Percentiles rank a stretch among this genome's conserved stretches.
Evolutionary conservation across 1,139 yeast species (phyloP).

Genomic region (Sugiyamaella castrensis): DNA sequence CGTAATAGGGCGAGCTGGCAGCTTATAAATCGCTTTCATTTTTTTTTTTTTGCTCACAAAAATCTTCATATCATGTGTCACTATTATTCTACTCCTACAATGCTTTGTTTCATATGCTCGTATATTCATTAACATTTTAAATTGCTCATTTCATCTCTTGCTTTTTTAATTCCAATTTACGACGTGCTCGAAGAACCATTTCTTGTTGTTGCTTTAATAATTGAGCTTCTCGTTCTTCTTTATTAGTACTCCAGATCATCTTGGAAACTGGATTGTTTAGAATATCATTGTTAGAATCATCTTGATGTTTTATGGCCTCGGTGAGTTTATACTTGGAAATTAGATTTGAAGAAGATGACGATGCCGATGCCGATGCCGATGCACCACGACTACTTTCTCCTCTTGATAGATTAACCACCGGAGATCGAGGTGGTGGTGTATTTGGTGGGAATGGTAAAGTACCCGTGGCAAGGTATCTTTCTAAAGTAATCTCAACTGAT

Average conservation of each 20-base stretch:
- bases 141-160: slow-evolving; percentile 6
- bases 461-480: slow-evolving; percentile 62
- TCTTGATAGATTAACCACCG: slow-evolving; percentile 4
- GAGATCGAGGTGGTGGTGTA: not conserved
- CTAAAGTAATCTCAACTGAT: slow-evolving; percentile 76
- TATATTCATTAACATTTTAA: not conserved
- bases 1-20: too few relatives aligned
- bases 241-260: slow-evolving; percentile 40
- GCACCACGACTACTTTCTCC: not conserved
- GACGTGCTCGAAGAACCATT: slow-evolving; percentile 51
- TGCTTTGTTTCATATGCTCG: not conserved
- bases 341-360: slow-evolving; percentile 21
- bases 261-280: slow-evolving; percentile 18
- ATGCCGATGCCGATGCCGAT: slow-evolving; percentile 16
- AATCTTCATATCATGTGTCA: too few relatives aligned
- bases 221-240: slow-evolving; percentile 42
- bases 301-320: slow-evolving; percentile 15
- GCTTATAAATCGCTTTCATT: too few relatives aligned
- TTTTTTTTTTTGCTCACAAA: too few relatives aligned
- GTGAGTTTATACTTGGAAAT: slow-evolving; percentile 32
- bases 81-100: not conserved
- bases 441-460: slow-evolving; percentile 66
- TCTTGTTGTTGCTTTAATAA: slow-evolving; percentile 49
- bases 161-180: slow-evolving; percentile 37
- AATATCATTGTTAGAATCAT: slow-evolving; percentile 3